Conservation (phyloP, 208 protist genomes). For the Leishmania major region DNA sequence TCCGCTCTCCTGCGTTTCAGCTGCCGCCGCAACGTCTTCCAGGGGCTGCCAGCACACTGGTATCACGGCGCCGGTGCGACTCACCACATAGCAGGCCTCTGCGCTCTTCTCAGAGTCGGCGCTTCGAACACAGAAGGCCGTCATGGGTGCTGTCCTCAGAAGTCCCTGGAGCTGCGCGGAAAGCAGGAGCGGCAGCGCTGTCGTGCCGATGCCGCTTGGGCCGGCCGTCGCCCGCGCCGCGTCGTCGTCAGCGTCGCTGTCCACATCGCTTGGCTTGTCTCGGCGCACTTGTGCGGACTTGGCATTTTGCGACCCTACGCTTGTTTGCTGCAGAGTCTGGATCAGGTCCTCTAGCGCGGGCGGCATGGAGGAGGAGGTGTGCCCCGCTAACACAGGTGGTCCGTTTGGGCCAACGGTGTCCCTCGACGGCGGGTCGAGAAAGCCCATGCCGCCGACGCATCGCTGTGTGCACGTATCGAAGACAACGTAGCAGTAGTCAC, state of each 20-base stretch:
- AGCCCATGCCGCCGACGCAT: constrained; percentile 26
- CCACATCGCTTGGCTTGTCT: neutral
- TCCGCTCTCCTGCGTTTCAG: neutral
- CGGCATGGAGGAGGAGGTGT: neutral
- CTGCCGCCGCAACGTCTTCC: neutral
- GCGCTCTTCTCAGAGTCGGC: neutral
- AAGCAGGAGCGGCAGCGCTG: constrained; percentile 3
- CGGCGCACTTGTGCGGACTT: neutral
- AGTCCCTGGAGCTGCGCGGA: constrained; percentile 1
- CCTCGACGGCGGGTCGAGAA: constrained; percentile 3
- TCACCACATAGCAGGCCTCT: constrained; percentile 7
- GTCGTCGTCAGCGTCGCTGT: constrained; percentile 7
- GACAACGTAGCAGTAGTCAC: constrained; percentile 23
- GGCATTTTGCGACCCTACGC: neutral
- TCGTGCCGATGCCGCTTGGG: neutral
- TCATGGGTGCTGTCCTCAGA: constrained; percentile 6
- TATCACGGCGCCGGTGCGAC: constrained; percentile 11
- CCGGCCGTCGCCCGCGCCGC: neutral
- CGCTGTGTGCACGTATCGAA: constrained; percentile 21
- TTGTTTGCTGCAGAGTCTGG: neutral
- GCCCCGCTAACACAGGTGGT: neutral
- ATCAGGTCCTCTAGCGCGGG: constrained; percentile 10
- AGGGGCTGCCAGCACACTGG: constrained; percentile 13
- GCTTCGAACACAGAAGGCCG: neutral
- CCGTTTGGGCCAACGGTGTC: neutral